Conservation (phyloP, 169 alveolate genomes). For the Plasmodium yoelii region DNA sequence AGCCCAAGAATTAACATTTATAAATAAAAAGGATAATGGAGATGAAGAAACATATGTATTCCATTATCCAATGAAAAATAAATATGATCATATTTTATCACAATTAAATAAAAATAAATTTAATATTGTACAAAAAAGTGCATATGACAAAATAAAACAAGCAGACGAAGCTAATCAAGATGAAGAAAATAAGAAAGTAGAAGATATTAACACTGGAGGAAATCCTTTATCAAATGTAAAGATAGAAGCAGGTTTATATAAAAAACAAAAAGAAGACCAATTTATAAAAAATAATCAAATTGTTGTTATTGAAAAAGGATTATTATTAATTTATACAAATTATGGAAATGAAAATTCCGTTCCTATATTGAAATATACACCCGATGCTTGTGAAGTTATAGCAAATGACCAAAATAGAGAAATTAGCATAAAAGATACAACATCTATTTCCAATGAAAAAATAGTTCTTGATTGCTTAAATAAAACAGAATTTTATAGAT, state of each 20-base stretch:
- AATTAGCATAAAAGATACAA: slow-evolving; percentile 70
- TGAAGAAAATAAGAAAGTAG: not conserved
- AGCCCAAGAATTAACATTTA: slow-evolving; percentile 65
- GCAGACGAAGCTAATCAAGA: not conserved
- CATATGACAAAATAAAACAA: slow-evolving; percentile 32
- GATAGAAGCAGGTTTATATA: slow-evolving; percentile 11
- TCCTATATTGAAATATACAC: slow-evolving; percentile 80
- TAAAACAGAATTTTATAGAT: slow-evolving; percentile 80
- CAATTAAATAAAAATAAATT: slow-evolving; percentile 46
- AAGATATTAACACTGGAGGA: no score
- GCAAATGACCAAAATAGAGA: slow-evolving; percentile 77
- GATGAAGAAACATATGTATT: slow-evolving; percentile 60
- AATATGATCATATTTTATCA: slow-evolving; percentile 42
- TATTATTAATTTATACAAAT: slow-evolving; percentile 76
- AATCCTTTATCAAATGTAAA: slow-evolving; percentile 14
- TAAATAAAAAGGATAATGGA: slow-evolving; percentile 20
- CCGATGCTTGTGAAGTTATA: slow-evolving; percentile 77
- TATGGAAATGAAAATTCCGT: slow-evolving; percentile 76
- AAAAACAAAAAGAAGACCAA: slow-evolving; percentile 28
- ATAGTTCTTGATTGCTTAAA: slow-evolving; percentile 82
- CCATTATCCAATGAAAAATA: slow-evolving; percentile 51
- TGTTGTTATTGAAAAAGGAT: slow-evolving; percentile 82
- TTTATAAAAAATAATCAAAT: slow-evolving; percentile 75
- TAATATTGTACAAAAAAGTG: slow-evolving; percentile 18
- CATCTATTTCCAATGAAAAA: slow-evolving; percentile 44